phyloP scores from a whole-genome alignment of 805 yeast genomes.

The Dipodascopsis tothii region DNA sequence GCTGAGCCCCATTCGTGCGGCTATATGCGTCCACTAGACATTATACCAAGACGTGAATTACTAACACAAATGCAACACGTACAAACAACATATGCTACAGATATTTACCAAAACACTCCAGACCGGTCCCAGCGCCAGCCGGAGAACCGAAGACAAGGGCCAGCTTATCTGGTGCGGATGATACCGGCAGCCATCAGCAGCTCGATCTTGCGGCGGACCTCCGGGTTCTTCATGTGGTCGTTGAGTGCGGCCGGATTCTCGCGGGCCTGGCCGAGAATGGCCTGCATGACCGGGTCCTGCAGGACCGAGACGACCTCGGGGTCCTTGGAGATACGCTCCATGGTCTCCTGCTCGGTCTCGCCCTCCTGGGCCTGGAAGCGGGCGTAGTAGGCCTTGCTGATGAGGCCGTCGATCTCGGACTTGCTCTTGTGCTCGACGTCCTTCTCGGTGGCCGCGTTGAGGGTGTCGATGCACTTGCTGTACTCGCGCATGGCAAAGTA shows the following conservation, averaged over 20 bases:
- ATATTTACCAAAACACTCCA: no score
- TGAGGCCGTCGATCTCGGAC: conserved; percentile 72
- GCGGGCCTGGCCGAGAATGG: conserved; percentile 87
- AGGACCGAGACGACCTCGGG: conserved; percentile 88
- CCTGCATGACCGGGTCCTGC: conserved; percentile 94
- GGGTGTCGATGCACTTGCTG: conserved; percentile 70
- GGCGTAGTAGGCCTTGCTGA: conserved; percentile 50
- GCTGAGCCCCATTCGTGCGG: no score
- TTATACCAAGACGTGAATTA: no score
- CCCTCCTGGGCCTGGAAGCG: conserved; percentile 78
- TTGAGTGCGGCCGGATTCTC: conserved; percentile 93
- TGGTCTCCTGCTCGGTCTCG: conserved; percentile 89
- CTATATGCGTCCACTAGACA: no score
- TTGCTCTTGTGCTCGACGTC: conserved; percentile 54
- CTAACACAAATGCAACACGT: no score
- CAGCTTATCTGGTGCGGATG: conserved; percentile 48
- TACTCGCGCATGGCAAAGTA: conserved; percentile 85
- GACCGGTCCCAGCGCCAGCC: no score
- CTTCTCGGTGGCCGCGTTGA: conserved; percentile 66
- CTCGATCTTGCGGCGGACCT: conserved; percentile 77
- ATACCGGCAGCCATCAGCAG: conserved; percentile 93
- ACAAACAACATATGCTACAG: no score
- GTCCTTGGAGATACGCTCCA: conserved; percentile 82
- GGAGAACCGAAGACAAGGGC: no score
- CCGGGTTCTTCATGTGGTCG: conserved; percentile 97